Conservation (phyloP, 176 grass and related monocot species). For the Canna indica region DNA sequence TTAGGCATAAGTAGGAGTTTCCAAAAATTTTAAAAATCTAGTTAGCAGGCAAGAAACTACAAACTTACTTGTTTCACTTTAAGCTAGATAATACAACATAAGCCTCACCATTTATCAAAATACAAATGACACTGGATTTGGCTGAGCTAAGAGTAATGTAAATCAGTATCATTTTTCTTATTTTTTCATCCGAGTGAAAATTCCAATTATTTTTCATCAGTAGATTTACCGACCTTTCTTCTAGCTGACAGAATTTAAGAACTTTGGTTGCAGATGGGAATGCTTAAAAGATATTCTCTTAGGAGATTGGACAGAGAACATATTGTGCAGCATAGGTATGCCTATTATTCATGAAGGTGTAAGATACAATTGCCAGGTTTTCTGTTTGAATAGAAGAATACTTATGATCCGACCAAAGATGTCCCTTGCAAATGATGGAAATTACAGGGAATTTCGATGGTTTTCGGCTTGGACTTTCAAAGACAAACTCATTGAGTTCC, state of each 20-base stretch:
- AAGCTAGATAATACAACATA: no score
- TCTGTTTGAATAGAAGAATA: conserved; percentile 82
- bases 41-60: background rate
- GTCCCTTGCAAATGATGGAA: conserved; percentile 89
- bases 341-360: conserved; percentile 81
- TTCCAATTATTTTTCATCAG: background rate
- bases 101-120: no score
- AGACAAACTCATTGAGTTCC: conserved; percentile 61
- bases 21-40: background rate
- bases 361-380: conserved; percentile 87
- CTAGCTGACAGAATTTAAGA: background rate
- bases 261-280: conserved; percentile 61
- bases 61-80: no score
- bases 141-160: no score
- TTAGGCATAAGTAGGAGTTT: background rate
- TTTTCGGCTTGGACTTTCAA: conserved; percentile 88
- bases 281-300: conserved; percentile 73
- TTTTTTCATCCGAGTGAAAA: background rate
- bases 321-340: conserved; percentile 97
- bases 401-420: conserved; percentile 92
- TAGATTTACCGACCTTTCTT: background rate
- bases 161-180: no score
- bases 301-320: conserved; percentile 58
- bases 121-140: no score
- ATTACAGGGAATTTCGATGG: conserved; percentile 94